Evolutionary conservation across 2,329 filamentous ascomycete species (phyloP).

Genomic region (Westerdykella ornata): DNA sequence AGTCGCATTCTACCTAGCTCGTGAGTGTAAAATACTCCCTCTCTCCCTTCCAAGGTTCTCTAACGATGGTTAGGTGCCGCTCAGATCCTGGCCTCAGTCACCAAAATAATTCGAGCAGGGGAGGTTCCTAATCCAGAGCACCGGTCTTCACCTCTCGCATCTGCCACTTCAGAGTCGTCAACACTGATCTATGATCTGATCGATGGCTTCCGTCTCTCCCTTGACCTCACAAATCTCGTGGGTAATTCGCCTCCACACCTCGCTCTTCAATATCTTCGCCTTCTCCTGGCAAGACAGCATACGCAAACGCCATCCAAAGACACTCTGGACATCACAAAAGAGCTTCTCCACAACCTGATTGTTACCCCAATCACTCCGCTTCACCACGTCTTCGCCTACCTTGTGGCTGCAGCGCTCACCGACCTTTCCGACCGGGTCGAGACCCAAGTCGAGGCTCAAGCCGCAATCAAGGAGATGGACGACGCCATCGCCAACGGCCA

Average conservation of each 20-base stretch:
- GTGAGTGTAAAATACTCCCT: slow-evolving; percentile 21
- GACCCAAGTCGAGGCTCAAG: slow-evolving; percentile 31
- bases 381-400: slow-evolving; percentile 32
- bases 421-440: slow-evolving; percentile 33
- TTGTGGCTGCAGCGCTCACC: slow-evolving; percentile 31
- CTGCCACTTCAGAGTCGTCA: slow-evolving; percentile 18
- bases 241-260: slow-evolving; percentile 28
- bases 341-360: slow-evolving; percentile 24
- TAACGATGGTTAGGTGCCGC: slow-evolving; percentile 18
- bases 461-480: slow-evolving; percentile 33
- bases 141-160: slow-evolving; percentile 21
- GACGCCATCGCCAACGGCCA: slow-evolving; percentile 28
- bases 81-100: slow-evolving; percentile 27
- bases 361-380: slow-evolving; percentile 27
- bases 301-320: slow-evolving; percentile 21
- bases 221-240: slow-evolving; percentile 24
- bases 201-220: slow-evolving; percentile 27
- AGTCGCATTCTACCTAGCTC: slow-evolving; percentile 31
- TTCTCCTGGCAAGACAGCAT: slow-evolving; percentile 28
- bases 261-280: slow-evolving; percentile 32
- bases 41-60: not conserved
- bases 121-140: slow-evolving; percentile 28
- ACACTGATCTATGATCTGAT: slow-evolving; percentile 25
- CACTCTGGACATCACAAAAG: slow-evolving; percentile 21
- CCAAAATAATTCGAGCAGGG: slow-evolving; percentile 23